Base-by-base conservation (phyloP, 169 alveolate genomes). In the Eimeria praecox region DNA sequence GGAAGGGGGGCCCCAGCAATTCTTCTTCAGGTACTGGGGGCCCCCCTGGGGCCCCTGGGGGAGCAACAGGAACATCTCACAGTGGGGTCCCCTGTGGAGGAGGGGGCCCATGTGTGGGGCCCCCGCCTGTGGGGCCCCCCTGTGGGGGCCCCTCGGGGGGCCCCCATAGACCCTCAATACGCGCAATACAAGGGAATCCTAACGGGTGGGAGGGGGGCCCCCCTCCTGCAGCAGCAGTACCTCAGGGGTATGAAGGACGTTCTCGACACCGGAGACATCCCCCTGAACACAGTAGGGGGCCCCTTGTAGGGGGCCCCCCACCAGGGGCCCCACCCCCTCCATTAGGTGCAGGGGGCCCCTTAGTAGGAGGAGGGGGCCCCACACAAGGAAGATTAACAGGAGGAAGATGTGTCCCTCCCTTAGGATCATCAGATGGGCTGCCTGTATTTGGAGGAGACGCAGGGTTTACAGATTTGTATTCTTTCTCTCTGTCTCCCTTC, bases 261-360 rank as follows among this genome's bases (percentile, higher is more conserved):
- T 22, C 69, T 0, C 69, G 69, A 3, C 20, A 59, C n/a, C 12
- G 69, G 69, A 59, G 69, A 4, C 69, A 59, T 59, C 30, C 69
- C 22, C 8, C 2, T 59, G 69, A 59, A 9, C 69, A 16, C n/a
- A 59, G 69, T 59, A 22, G 69, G 80, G 80, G 44, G n/a, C 80
- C 80, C 49, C 44, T 33, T 12, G 80, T 1, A n/a, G 80, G 80
- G 80, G 80, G 46, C 80, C 80, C 40, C 80, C 80, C 30, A 0
- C 56, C 33, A 77, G 87, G 59, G 87, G 87, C 87, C 62, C 87
- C 52, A 44, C 62, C 62, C 3, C 62, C 35, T 18, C 87, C 12
- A 62, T 9, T 24, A 30, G 62, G 35, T 8, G 2, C 22, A 59
- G 69, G 69, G 3, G 69, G 69, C n/a, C n/a, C n/a, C n/a, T n/a